phyloP scores from a whole-genome alignment of 2,329 filamentous ascomycete species.

The Epichloe elymi region DNA sequence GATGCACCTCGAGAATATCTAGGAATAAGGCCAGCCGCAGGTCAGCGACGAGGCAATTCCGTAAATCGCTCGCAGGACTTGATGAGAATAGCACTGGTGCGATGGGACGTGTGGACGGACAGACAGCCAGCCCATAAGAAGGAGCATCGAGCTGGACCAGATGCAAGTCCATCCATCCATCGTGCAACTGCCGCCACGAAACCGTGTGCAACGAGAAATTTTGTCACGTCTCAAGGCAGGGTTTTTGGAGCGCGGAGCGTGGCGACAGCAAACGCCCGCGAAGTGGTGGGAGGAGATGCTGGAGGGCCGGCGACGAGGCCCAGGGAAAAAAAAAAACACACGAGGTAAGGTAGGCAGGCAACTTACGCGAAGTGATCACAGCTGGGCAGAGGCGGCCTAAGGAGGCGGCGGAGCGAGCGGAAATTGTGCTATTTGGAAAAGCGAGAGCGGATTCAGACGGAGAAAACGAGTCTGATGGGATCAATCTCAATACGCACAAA shows the following conservation, averaged over 20 bases:
- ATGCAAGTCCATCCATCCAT: not conserved
- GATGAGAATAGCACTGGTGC: not conserved
- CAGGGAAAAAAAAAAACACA: not conserved
- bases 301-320: not conserved
- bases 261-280: not conserved
- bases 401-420: slow-evolving; percentile 9
- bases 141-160: not conserved
- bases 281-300: not conserved
- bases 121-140: not conserved
- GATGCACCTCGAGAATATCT: slow-evolving; percentile 17
- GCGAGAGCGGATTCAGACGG: not conserved
- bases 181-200: not conserved
- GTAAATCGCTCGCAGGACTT: not conserved
- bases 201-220: not conserved
- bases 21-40: slow-evolving; percentile 8
- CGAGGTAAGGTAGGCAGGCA: slow-evolving; percentile 4
- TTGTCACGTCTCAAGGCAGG: too few species aligned
- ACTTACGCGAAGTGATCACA: slow-evolving; percentile 24
- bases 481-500: not conserved
- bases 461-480: not conserved
- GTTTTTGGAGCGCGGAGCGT: too few species aligned
- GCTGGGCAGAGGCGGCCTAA: slow-evolving; percentile 11
- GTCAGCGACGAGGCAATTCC: slow-evolving; percentile 1
- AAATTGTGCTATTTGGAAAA: slow-evolving; percentile 4
- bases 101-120: not conserved